Conservation (phyloP, 306 rosid genomes). For the Urtica urens region DNA sequence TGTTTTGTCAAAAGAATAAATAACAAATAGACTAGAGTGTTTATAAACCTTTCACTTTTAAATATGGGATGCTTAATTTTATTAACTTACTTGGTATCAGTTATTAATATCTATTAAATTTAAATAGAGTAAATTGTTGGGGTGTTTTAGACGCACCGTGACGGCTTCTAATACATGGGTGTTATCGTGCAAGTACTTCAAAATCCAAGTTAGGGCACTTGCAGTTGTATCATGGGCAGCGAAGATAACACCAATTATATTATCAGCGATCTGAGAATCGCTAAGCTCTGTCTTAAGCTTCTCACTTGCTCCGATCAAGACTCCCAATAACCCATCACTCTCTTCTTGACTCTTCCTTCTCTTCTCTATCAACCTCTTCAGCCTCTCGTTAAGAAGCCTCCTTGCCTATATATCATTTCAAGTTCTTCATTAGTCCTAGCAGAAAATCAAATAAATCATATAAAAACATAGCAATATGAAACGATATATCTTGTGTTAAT, state of each 20-base stretch:
- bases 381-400: slow-evolving; percentile 48
- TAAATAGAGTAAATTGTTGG: too few species aligned
- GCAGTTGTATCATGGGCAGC: slow-evolving; percentile 98
- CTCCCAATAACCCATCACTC: slow-evolving; percentile 54
- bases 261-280: slow-evolving; percentile 75
- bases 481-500: not conserved
- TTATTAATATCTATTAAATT: too few species aligned
- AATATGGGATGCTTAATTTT: too few species aligned
- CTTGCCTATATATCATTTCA: slow-evolving; percentile 77
- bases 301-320: slow-evolving; percentile 26
- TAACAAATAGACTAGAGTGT: too few species aligned
- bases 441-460: too few species aligned
- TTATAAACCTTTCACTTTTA: too few species aligned
- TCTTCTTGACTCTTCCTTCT: slow-evolving; percentile 29
- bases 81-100: too few species aligned
- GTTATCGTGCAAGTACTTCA: slow-evolving; percentile 70
- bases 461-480: too few species aligned
- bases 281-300: slow-evolving; percentile 18
- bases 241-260: slow-evolving; percentile 78
- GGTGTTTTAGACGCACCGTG: slow-evolving; percentile 19
- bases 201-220: slow-evolving; percentile 67
- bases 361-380: slow-evolving; percentile 44
- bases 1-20: too few species aligned
- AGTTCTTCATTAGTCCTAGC: too few species aligned
- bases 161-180: slow-evolving; percentile 42